Evolutionary conservation across 768 basidiomycete genomes (phyloP), one percentile per base, ranked within the genome.

Genomic region (Baorangia bicolor): DNA sequence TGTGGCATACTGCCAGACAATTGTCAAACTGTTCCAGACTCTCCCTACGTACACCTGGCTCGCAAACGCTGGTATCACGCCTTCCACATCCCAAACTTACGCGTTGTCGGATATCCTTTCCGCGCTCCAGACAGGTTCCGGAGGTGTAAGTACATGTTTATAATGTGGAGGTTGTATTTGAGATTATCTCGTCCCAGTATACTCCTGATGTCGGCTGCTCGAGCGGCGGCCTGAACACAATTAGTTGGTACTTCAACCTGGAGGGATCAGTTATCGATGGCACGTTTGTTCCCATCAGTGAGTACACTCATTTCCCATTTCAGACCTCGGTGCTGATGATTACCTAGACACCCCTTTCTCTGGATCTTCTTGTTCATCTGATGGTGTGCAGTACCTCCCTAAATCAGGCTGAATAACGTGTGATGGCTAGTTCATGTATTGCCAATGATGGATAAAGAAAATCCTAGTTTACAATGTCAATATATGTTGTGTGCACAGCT

Each of bases 41-140:
- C 81, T 92, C 25, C 87, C 90, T 0, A 92, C 92, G 3, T 91
- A 84, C 69, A 76, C 80, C 16, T 91, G 82, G 82, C 84, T 94
- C 38, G 72, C 76, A 14, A 73, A 79, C 21, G 85, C 79, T n/a
- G 90, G 90, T 25, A 93, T 94, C 61, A 82, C 80, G 4, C 92
- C 92, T 13, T 80, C 79, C n/a, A 71, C 75, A 3, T 74, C 70
- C 56, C 66, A 72, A 60, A 88, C 87, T 0, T 84, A 84, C 67
- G 82, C 82, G 0, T 77, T 88, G 18, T 73, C 81, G 14, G 64
- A 75, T 11, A 64, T 90, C 43, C 75, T 77, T 12, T 65, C 77
- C 35, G 88, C 87, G 3, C 73, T 91, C 45, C 75, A 80, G 67
- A 52, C 72, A 12, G 83, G 77, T 33, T 81, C 80, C 5, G 84